phyloP scores from a whole-genome alignment of 2,329 filamentous ascomycete species.

The Ceratocystis ficicola region DNA sequence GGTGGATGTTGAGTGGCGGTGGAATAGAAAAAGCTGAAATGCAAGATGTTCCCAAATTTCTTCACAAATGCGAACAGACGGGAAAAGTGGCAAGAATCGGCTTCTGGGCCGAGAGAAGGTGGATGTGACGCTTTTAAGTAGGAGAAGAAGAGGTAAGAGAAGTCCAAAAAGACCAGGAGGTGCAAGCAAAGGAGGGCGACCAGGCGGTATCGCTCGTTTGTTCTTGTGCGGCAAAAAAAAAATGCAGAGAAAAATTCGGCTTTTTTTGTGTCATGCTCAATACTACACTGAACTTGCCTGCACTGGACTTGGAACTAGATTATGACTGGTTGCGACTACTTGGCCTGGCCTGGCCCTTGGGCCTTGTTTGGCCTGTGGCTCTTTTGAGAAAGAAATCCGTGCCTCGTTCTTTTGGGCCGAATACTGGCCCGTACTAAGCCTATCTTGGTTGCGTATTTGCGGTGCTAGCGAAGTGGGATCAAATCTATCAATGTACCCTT shows the following conservation, averaged over 20 bases:
- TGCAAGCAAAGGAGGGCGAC: neutral
- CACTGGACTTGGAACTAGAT: neutral
- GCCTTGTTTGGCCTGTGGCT: neutral
- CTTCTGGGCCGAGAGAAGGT: neutral
- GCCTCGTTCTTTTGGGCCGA: constrained; percentile 7
- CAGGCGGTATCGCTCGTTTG: neutral
- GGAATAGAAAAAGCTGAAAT: neutral
- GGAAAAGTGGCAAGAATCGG: neutral
- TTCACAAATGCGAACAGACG: neutral
- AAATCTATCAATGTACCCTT: neutral
- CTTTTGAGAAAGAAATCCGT: neutral
- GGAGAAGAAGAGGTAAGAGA: neutral
- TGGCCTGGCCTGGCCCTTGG: neutral
- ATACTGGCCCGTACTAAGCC: constrained; percentile 11
- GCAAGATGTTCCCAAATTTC: neutral
- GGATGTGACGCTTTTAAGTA: constrained; percentile 7
- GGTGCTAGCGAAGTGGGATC: neutral
- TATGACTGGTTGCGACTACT: neutral
- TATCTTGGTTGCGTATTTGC: neutral
- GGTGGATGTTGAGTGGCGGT: neutral
- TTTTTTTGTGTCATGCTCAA: neutral
- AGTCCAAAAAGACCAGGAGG: neutral
- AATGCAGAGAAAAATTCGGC: neutral
- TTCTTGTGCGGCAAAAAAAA: neutral
- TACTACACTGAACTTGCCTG: neutral